Evolutionary conservation across 257 asterid species (phyloP), one percentile per base, ranked within the genome.

Genomic region (Voacanga thouarsii): DNA sequence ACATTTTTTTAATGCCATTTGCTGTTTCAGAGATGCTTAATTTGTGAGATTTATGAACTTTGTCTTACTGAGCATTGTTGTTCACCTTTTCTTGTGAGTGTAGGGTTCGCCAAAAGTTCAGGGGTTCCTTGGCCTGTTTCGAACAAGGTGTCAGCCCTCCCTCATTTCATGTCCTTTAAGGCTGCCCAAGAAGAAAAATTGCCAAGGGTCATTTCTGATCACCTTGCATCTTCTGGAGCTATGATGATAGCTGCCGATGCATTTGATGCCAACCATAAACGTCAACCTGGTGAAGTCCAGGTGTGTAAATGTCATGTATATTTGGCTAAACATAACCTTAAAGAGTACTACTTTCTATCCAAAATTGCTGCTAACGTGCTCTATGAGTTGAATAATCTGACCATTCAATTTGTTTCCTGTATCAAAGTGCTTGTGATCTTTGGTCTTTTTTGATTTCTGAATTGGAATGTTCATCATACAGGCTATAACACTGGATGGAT

Each of bases 121-220:
- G 90, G 91, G 47, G 81, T 83, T 75, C 83, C 87, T 16, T 87
- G 92, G 96, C 76, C 76, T 1, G 74, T 80, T 65, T 76, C 88
- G 16, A 85, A 83, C 72, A 88, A 88, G 91, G 89, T 70, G 57
- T 78, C 91, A 74, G 77, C 84, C 19, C 82, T 85, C 71, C 91
- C 91, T 69, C 85, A 86, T 74, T 86, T 87, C 77, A 84, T 82
- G 88, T 49, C 88, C 64, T 80, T 86, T 49, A 86, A 84, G 75
- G 73, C 87, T 79, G 86, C 83, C 71, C 85, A 84, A 43, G 90
- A 92, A 5, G 94, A 86, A 71, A 88, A 85, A 59, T 74, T 83
- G 23, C 56, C 82, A 51, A 85, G 82, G 81, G 47, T 86, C 63
- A 75, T 80, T 50, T 64, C 84, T 45, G 82, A 80, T 76, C 74